Evolutionary conservation across 1,284 basidiomycete genomes (phyloP).

Genomic region (Ceratorhiza oryzae-sativae): DNA sequence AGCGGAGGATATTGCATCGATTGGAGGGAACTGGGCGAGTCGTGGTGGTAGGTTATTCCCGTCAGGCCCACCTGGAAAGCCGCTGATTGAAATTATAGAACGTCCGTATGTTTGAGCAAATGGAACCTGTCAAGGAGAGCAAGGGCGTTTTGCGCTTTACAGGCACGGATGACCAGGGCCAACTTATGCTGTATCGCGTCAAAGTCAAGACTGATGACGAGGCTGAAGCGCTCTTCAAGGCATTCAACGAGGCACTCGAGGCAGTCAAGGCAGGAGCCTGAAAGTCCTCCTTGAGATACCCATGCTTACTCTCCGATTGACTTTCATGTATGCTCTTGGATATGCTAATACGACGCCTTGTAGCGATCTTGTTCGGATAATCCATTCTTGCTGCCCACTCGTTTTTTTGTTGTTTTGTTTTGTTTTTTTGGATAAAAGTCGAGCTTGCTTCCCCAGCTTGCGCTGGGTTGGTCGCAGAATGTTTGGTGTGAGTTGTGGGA

Average conservation of each 20-base stretch:
- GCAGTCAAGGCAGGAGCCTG: too few relatives aligned
- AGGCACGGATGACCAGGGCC: conserved; percentile 19
- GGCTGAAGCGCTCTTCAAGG: conserved; percentile 12
- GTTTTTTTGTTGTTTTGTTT: too few relatives aligned
- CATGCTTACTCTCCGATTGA: too few relatives aligned
- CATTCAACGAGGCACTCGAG: conserved; percentile 25
- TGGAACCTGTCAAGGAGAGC: conserved; percentile 25
- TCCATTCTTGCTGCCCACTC: too few relatives aligned
- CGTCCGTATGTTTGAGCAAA: conserved; percentile 13
- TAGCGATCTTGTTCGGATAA: too few relatives aligned
- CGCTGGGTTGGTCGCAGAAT: too few relatives aligned
- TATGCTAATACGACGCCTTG: too few relatives aligned
- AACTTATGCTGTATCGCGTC: conserved; percentile 31
- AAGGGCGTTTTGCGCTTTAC: conserved; percentile 32
- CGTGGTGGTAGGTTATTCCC: conserved; percentile 35
- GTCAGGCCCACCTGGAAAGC: background rate
- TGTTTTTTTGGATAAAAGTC: too few relatives aligned
- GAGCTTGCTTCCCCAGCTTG: too few relatives aligned
- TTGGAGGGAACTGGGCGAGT: conserved; percentile 39
- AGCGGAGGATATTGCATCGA: conserved; percentile 40
- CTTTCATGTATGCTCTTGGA: too few relatives aligned
- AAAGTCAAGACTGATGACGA: conserved; percentile 37
- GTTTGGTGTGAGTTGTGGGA: too few relatives aligned
- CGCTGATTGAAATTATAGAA: conserved; percentile 15
- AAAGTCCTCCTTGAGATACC: too few relatives aligned